Evolutionary conservation across 1,139 yeast genomes (phyloP).

Genomic region (Blastobotrys ciferrii): DNA sequence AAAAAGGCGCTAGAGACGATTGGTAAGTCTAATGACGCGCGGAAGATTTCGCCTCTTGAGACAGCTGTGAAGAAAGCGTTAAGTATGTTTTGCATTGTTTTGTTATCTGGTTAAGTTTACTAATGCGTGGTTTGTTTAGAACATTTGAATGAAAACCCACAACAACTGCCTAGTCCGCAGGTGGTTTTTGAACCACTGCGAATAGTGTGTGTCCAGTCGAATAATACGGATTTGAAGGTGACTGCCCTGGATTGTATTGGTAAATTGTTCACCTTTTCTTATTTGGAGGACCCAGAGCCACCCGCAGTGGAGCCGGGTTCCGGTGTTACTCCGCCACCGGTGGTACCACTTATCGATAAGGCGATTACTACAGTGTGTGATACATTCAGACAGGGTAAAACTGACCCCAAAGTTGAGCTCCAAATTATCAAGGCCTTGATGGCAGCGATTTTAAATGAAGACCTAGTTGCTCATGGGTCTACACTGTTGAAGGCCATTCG

Average conservation of each 20-base stretch:
- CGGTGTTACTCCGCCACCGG: slow-evolving; percentile 51
- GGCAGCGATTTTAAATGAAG: slow-evolving; percentile 77
- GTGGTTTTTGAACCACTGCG: slow-evolving; percentile 61
- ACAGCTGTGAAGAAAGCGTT: slow-evolving; percentile 45
- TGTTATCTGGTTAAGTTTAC: not conserved
- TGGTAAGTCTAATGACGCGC: slow-evolving; percentile 48
- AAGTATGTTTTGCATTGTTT: slow-evolving; percentile 33
- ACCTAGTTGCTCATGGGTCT: slow-evolving; percentile 88
- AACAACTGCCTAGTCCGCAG: slow-evolving; percentile 43
- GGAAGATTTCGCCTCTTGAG: slow-evolving; percentile 46
- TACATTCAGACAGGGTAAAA: slow-evolving; percentile 88
- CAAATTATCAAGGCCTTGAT: slow-evolving; percentile 91
- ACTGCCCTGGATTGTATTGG: slow-evolving; percentile 64
- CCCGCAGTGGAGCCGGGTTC: slow-evolving; percentile 39
- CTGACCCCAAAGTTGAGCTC: slow-evolving; percentile 83
- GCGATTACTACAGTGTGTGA: slow-evolving; percentile 83
- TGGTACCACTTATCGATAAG: slow-evolving; percentile 67
- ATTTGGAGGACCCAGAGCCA: slow-evolving; percentile 51
- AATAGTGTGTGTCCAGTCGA: slow-evolving; percentile 53
- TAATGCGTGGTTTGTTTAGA: slow-evolving; percentile 18
- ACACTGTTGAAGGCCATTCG: slow-evolving; percentile 85
- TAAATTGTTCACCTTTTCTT: slow-evolving; percentile 62
- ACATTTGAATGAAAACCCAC: slow-evolving; percentile 28
- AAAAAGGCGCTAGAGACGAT: slow-evolving; percentile 49
- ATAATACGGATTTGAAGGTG: slow-evolving; percentile 51